Conservation (phyloP, 805 yeast species). For the Nakazawaea peltata region DNA sequence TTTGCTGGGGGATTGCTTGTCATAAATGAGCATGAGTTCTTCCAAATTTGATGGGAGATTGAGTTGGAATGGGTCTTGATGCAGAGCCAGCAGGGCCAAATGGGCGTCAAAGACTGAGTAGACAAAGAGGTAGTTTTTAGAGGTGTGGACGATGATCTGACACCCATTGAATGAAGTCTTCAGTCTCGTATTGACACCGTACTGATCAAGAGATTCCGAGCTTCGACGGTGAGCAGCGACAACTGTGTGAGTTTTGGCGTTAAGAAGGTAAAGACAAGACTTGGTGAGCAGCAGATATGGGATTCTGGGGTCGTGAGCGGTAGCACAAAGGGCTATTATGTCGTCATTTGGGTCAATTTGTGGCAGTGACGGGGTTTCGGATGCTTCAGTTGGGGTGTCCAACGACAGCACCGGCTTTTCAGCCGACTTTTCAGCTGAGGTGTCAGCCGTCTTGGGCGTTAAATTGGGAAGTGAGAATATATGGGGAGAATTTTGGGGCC, state of each 20-base stretch:
- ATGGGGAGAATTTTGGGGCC: constrained; percentile 23
- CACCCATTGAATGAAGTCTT: constrained; percentile 32
- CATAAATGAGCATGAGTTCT: constrained; percentile 23
- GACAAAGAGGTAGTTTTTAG: constrained; percentile 29
- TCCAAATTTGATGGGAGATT: constrained; percentile 10
- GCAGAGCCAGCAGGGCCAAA: constrained; percentile 15
- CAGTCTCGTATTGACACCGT: constrained; percentile 37
- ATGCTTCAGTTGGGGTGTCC: no score
- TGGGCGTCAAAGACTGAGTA: constrained; percentile 31
- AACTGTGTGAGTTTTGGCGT: constrained; percentile 31
- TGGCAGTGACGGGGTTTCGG: no score
- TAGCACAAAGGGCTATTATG: no score
- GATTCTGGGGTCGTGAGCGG: no score
- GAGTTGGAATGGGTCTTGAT: neutral
- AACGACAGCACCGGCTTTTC: no score
- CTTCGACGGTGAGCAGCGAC: constrained; percentile 40
- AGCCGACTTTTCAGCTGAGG: no score
- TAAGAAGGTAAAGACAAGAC: constrained; percentile 5
- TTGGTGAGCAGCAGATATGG: constrained; percentile 9
- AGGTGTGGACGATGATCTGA: constrained; percentile 32
- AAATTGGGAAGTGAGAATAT: constrained; percentile 19
- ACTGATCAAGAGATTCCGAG: constrained; percentile 30
- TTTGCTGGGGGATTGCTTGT: constrained; percentile 14
- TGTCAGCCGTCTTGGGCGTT: no score
- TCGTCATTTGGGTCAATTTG: no score